Conservation (phyloP, 176 grass and related monocot species). For the Melocanna baccifera region DNA sequence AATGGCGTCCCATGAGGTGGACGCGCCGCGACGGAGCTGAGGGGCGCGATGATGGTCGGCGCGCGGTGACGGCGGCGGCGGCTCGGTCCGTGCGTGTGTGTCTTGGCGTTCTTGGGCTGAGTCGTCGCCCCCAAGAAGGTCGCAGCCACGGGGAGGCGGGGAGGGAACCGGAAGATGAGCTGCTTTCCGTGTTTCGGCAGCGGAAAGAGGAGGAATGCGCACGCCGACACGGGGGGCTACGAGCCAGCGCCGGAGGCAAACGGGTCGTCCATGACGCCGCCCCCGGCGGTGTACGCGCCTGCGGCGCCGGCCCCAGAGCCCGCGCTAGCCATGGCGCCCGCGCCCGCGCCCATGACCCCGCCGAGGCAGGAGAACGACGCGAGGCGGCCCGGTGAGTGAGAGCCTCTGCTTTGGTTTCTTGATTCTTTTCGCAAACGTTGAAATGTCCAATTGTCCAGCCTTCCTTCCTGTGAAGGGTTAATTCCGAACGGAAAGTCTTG, state of each 20-base stretch:
- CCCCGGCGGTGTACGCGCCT: neutral
- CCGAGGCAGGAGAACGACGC: neutral
- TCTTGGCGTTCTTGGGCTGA: neutral
- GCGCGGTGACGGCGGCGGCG: conserved; percentile 24
- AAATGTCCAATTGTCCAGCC: neutral
- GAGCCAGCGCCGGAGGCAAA: neutral
- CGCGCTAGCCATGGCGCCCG: neutral
- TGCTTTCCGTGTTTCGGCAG: conserved; percentile 67
- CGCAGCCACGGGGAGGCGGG: conserved; percentile 6
- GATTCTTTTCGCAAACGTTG: neutral
- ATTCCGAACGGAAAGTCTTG: neutral
- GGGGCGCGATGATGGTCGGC: conserved; percentile 16
- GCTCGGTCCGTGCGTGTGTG: conserved; percentile 1
- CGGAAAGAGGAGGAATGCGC: conserved; percentile 21
- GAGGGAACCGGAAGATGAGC: conserved; percentile 47
- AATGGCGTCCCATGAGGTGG: conserved; percentile 30
- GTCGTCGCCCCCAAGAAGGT: neutral
- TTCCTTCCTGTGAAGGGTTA: neutral
- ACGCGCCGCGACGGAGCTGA: conserved; percentile 31
- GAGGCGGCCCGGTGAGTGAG: conserved; percentile 6
- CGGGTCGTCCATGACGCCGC: conserved; percentile 31
- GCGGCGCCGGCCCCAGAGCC: neutral
- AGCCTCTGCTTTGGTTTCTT: neutral
- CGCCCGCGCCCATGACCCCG: neutral
- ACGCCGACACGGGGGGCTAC: neutral